phyloP scores from a whole-genome alignment of 352 stramenopile species.

The Hyaloperonospora arabidopsidis region DNA sequence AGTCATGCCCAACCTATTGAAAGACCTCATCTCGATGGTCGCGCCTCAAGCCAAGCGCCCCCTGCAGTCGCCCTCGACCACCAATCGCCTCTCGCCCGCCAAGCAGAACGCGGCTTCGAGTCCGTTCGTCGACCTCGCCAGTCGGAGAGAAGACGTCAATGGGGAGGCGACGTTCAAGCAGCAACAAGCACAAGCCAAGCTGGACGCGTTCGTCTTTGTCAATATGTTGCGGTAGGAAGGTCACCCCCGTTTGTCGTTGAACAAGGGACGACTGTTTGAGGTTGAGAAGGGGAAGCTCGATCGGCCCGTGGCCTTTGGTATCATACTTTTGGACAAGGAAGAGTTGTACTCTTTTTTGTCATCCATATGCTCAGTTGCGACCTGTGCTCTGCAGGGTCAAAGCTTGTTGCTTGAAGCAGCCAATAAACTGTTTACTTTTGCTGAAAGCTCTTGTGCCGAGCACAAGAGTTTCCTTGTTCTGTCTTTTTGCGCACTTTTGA shows the following conservation, averaged over 20 bases:
- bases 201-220: conserved; percentile 42
- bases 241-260: no score
- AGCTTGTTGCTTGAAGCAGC: conserved; percentile 6
- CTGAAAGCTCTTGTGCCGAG: conserved; percentile 12
- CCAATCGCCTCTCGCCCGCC: conserved; percentile 21
- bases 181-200: conserved; percentile 31
- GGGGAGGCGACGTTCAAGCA: conserved; percentile 20
- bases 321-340: conserved; percentile 9
- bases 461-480: conserved; percentile 15
- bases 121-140: conserved; percentile 18
- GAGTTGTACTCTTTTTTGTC: not conserved
- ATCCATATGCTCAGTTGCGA: conserved; percentile 10
- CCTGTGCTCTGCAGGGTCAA: conserved; percentile 1
- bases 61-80: conserved; percentile 22
- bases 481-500: not conserved
- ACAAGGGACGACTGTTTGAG: no score
- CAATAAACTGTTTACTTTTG: conserved; percentile 15
- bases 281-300: not conserved
- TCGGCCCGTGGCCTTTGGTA: conserved; percentile 13
- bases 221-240: conserved; percentile 38
- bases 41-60: conserved; percentile 28
- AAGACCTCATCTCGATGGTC: conserved; percentile 38
- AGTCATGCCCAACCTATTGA: conserved; percentile 44
- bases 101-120: conserved; percentile 22
- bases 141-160: conserved; percentile 15